Evolutionary conservation across 257 asterid genomes (phyloP), one percentile per base, ranked within the genome.

Genomic region (Rehmannia glutinosa): DNA sequence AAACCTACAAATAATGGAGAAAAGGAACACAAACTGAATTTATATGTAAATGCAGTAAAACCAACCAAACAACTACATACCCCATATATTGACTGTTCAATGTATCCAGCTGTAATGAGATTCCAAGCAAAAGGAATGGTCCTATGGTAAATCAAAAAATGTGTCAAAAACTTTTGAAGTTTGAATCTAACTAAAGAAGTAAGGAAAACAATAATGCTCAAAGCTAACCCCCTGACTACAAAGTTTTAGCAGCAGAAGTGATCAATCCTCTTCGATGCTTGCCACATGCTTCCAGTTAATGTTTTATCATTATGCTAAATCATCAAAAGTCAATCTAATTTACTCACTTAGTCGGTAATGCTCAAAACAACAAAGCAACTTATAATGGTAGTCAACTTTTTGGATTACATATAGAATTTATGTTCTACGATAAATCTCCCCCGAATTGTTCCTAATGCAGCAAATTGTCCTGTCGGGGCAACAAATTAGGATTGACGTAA

Each of bases 41-140:
- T 69, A 27, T 35, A 30, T 15, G 17, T 39, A 52, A 28, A 55
- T 27, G 39, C 27, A 32, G 33, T 30, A 39, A 58, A 20, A 35
- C 20, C 15, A 55, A 52, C 51, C 1, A 47, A 54, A 57, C 58
- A 42, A 47, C 19, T 23, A 42, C 80, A 72, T 84, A 93, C 99
- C 90, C 99, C 97, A 46, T 80, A 69, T 60, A 86, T 55, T 46
- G 99, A 75, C 66, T 90, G 99, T 65, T 93, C 99, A 51, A 80
- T 63, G 71, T 88, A 93, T 56, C 97, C 97, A 70, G 97, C 91
- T 20, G 99, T 87, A 62, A 92, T 43, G 77, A 92, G 98, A 81
- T 90, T 92, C 98, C 97, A 92, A 75, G 82, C 97, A 73, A 92
- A 92, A 50, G 98, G 98, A 68, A 92, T 92, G 55, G 98, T 92